Percentiles rank a stretch among this genome's conserved stretches.
Evolutionary conservation across 352 stramenopile species (phyloP).

Genomic region (Thalassiosira gravida): DNA sequence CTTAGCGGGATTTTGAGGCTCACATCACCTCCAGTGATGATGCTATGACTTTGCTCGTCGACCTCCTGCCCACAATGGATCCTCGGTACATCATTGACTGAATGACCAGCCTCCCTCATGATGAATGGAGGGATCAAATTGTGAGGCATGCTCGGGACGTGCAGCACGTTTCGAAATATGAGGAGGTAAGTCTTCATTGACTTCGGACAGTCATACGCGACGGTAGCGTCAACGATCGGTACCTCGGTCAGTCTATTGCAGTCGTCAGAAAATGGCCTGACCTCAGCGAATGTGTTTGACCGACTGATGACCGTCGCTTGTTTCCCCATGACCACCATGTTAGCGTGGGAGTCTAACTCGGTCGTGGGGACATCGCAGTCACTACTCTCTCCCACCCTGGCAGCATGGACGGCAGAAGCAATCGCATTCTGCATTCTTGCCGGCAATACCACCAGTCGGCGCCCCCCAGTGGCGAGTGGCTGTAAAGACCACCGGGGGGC

Average conservation of each 20-base stretch:
- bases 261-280: slow-evolving; percentile 29
- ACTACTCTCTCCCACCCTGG: background rate
- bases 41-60: slow-evolving; percentile 16
- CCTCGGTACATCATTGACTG: slow-evolving; percentile 49
- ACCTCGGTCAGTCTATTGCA: background rate
- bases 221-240: slow-evolving; percentile 47
- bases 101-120: slow-evolving; percentile 38
- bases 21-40: slow-evolving; percentile 31
- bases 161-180: slow-evolving; percentile 54
- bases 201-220: slow-evolving; percentile 43
- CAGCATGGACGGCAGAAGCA: background rate
- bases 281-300: slow-evolving; percentile 5
- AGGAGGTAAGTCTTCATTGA: slow-evolving; percentile 26
- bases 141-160: slow-evolving; percentile 51
- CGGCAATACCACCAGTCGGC: background rate
- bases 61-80: slow-evolving; percentile 30
- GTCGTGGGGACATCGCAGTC: background rate
- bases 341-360: slow-evolving; percentile 51
- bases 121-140: slow-evolving; percentile 69
- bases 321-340: slow-evolving; percentile 48
- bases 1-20: slow-evolving; percentile 45
- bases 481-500: background rate
- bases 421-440: background rate
- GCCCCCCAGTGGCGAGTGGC: background rate
- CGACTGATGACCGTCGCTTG: slow-evolving; percentile 25